These are phyloP conservation scores for Fusarium irregulare DNA, from an alignment of 2,329 filamentous ascomycete genomes.

Conservation along the genomic window DNA sequence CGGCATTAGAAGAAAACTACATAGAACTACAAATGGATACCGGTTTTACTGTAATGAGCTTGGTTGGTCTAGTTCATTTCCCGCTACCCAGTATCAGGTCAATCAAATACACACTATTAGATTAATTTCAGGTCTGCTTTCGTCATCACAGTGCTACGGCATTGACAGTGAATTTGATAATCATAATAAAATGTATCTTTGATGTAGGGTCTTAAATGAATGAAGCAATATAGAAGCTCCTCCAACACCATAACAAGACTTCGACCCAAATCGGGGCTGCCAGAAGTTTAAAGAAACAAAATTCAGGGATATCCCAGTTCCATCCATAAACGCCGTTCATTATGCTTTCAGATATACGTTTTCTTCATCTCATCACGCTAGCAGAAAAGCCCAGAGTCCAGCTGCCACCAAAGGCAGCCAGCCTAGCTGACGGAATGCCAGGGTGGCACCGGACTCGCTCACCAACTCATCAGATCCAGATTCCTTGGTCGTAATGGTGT, in stretches of 20 bases:
- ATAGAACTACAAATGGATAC: conserved; percentile 31
- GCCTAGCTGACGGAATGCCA: conserved; percentile 30
- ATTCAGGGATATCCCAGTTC: conserved; percentile 31
- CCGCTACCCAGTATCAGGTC: not conserved
- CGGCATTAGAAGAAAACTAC: conserved; percentile 3
- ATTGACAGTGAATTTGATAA: not conserved
- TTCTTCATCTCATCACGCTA: conserved; percentile 37
- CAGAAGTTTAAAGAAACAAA: conserved; percentile 3
- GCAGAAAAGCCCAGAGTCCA: conserved; percentile 55
- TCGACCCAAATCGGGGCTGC: not conserved
- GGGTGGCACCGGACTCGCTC: conserved; percentile 45
- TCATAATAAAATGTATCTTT: conserved; percentile 7
- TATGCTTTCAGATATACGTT: conserved; percentile 43
- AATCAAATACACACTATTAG: not conserved
- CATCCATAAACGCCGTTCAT: conserved; percentile 40
- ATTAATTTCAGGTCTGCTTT: not conserved
- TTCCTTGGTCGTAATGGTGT: conserved; percentile 69
- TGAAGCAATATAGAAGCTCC: conserved; percentile 26
- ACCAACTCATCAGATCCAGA: conserved; percentile 52
- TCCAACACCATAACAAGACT: conserved; percentile 41
- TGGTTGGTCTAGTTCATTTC: not conserved
- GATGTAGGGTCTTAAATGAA: conserved; percentile 11
- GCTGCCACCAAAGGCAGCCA: conserved; percentile 57
- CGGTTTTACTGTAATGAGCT: not conserved
- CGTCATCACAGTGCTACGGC: not conserved